Base-by-base conservation (phyloP, 805 yeast genomes). In the Yamadazyma endophytica region DNA sequence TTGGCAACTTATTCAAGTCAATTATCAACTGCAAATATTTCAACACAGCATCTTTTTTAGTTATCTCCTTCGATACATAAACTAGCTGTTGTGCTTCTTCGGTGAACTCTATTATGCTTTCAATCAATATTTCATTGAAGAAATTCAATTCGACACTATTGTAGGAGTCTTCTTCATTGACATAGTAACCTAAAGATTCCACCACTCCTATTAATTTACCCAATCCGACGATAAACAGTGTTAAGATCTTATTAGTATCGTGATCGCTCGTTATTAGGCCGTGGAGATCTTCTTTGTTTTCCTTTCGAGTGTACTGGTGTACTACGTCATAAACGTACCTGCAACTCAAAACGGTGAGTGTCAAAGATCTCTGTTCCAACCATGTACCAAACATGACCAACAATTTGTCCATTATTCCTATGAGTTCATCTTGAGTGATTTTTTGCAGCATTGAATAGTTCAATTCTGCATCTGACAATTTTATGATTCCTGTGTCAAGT, bases 271-370 rank as follows among this genome's bases (percentile, higher is more conserved):
- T n/a, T n/a, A n/a, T n/a, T n/a, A n/a, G n/a, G n/a, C n/a, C n/a
- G n/a, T 16, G 73, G 71, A 11, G 74, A 42, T 7, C 41, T 40
- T 13, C 9, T 12, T 13, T 8, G 7, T 25, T 11, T 17, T 16
- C 21, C 16, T 12, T 7, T 9, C 8, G 17, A 6, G 56, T 54
- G 34, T 68, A 73, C 25, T 61, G 56, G 9, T 54, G 51, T 12
- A 82, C 51, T n/a, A 79, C 43, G 13, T 69, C 62, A 43, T 82
- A 87, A 14, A 87, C 79, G 46, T 79, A 81, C 13, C 84, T 61
- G 47, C 89, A 82, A 40, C 94, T 77, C 26, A 87, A 60, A 1
- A 90, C 72, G 0, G 90, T 84, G 14, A 80, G 83, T n/a, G 87
- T 74, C 26, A 87, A 59, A 6, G 89, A 74, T 36, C 81, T 72